These are phyloP conservation scores for Fusarium drepaniforme DNA, from an alignment of 2,329 filamentous ascomycete species.

Conservation along the genomic window DNA sequence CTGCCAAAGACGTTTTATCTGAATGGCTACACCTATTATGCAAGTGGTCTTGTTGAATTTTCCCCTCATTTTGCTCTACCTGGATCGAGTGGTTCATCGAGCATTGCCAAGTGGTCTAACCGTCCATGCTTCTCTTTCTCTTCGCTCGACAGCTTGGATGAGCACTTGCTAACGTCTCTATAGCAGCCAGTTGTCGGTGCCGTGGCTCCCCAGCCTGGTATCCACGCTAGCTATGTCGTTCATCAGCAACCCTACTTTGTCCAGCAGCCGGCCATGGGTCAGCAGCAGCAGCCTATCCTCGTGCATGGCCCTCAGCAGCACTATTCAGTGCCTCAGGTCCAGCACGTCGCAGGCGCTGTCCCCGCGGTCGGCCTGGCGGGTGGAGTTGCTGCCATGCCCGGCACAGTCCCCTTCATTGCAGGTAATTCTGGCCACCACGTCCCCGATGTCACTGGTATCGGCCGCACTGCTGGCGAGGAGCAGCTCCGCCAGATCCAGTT, in stretches of 20 bases:
- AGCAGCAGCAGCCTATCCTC: slow-evolving; percentile 47
- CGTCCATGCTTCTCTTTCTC: not conserved
- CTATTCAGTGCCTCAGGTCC: slow-evolving; percentile 40
- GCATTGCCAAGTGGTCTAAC: slow-evolving; percentile 1
- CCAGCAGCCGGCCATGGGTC: slow-evolving; percentile 48
- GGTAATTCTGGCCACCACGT: slow-evolving; percentile 53
- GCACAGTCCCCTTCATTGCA: slow-evolving; percentile 52
- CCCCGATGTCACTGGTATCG: slow-evolving; percentile 65
- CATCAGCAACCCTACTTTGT: slow-evolving; percentile 50
- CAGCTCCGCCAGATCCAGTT: slow-evolving; percentile 61
- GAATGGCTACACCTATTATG: slow-evolving; percentile 53
- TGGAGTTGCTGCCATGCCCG: slow-evolving; percentile 33
- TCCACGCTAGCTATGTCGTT: slow-evolving; percentile 46
- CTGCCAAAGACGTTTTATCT: slow-evolving; percentile 50
- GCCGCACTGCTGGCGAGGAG: slow-evolving; percentile 63
- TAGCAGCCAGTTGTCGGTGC: slow-evolving; percentile 49
- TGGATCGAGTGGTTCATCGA: slow-evolving; percentile 10
- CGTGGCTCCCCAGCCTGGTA: slow-evolving; percentile 44
- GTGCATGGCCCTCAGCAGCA: slow-evolving; percentile 45
- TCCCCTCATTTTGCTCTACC: not conserved
- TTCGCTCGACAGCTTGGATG: not conserved
- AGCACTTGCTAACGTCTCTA: slow-evolving; percentile 30
- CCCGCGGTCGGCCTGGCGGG: slow-evolving; percentile 43
- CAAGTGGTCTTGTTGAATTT: slow-evolving; percentile 48
- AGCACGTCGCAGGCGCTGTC: slow-evolving; percentile 42